Conservation (phyloP, 75 land plant species). For the Chamaecyparis obtusa region DNA sequence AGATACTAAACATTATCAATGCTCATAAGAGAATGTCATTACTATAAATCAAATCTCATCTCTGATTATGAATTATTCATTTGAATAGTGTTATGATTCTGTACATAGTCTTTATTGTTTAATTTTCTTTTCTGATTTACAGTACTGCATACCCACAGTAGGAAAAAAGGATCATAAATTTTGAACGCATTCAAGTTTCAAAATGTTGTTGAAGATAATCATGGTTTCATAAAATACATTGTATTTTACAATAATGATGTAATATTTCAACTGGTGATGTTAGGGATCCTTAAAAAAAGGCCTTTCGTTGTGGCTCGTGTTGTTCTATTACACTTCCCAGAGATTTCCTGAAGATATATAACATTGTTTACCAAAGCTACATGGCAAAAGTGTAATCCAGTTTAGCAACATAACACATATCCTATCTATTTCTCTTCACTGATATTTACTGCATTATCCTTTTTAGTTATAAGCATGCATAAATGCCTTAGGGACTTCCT, state of each 20-base stretch:
- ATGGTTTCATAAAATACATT: not conserved
- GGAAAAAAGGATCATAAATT: not conserved
- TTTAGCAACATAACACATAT: not conserved
- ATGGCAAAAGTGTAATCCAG: not conserved
- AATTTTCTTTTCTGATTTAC: not conserved
- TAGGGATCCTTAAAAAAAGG: not conserved
- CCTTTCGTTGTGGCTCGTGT: not conserved
- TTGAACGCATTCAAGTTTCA: not conserved
- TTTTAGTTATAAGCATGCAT: not conserved
- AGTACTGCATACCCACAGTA: not conserved
- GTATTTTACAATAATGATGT: not conserved
- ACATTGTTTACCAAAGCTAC: not conserved
- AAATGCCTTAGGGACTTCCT: not conserved
- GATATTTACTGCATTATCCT: not conserved
- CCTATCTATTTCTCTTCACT: not conserved
- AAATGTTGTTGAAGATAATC: not conserved
- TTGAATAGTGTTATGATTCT: not conserved
- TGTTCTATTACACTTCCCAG: not conserved
- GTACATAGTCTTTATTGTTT: not conserved
- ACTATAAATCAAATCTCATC: not conserved
- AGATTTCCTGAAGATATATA: not conserved
- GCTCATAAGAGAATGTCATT: not conserved
- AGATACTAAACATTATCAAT: not conserved
- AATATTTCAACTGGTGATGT: not conserved
- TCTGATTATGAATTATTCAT: not conserved